Evolutionary conservation across 2,329 filamentous ascomycete species (phyloP).

Genomic region (Rutstroemia sp.): DNA sequence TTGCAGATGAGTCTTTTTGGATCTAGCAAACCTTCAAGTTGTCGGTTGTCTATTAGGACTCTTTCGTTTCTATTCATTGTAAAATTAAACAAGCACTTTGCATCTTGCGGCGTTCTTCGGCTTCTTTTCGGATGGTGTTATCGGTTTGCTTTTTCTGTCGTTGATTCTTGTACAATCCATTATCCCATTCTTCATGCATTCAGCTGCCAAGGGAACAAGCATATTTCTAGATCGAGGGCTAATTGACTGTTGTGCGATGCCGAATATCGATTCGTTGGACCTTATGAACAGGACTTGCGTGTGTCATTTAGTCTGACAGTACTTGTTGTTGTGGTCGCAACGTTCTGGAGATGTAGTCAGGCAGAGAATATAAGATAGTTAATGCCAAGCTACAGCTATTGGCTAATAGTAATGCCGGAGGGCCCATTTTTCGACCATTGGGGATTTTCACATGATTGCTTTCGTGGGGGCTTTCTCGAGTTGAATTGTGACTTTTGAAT

Average conservation of each 20-base stretch:
- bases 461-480: not conserved
- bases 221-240: no score
- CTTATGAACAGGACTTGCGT: not conserved
- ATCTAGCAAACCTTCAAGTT: slow-evolving; percentile 23
- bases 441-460: slow-evolving; percentile 3
- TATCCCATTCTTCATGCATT: slow-evolving; percentile 5
- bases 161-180: slow-evolving; percentile 12
- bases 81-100: slow-evolving; percentile 6
- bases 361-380: slow-evolving; percentile 18
- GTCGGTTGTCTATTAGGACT: slow-evolving; percentile 17
- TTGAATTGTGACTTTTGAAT: no score
- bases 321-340: not conserved
- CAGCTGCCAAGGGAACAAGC: no score
- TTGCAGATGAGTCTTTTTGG: slow-evolving; percentile 18
- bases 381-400: slow-evolving; percentile 15
- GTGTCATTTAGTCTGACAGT: not conserved
- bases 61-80: slow-evolving; percentile 13
- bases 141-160: slow-evolving; percentile 7
- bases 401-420: slow-evolving; percentile 23
- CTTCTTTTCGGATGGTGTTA: slow-evolving; percentile 1
- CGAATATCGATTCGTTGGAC: no score
- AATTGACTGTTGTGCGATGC: no score
- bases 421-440: slow-evolving; percentile 13
- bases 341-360: not conserved
- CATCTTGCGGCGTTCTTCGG: slow-evolving; percentile 10